Evolutionary conservation across 768 basidiomycete genomes (phyloP).

Genomic region (Paxillus ammoniavirescens): DNA sequence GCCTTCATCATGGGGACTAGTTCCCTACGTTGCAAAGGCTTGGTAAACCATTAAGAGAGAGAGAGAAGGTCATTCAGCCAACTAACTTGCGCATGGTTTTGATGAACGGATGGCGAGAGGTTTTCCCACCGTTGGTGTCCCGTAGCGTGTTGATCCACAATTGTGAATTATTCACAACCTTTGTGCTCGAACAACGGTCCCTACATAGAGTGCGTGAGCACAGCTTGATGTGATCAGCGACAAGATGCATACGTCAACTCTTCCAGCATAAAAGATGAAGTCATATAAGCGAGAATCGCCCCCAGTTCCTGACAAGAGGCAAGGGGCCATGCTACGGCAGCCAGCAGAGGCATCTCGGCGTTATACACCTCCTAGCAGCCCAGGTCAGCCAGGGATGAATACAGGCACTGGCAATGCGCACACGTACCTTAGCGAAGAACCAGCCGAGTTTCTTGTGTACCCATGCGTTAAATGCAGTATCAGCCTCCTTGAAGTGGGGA

Average conservation of each 20-base stretch:
- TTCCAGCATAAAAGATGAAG: slow-evolving; percentile 30
- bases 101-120: slow-evolving; percentile 22
- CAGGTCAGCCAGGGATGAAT: background rate
- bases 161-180: slow-evolving; percentile 13
- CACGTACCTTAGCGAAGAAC: slow-evolving; percentile 21
- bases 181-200: slow-evolving; percentile 24
- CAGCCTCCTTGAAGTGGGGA: slow-evolving; percentile 21
- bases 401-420: background rate
- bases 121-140: slow-evolving; percentile 15
- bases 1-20: slow-evolving; percentile 23
- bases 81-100: slow-evolving; percentile 25
- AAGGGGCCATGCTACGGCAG: slow-evolving; percentile 22
- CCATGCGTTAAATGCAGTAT: slow-evolving; percentile 22
- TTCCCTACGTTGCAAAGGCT: slow-evolving; percentile 12
- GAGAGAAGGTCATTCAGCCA: no score
- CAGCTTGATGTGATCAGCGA: background rate
- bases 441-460: slow-evolving; percentile 21
- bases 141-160: slow-evolving; percentile 24
- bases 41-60: background rate
- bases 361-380: slow-evolving; percentile 24
- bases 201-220: slow-evolving; percentile 9
- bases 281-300: slow-evolving; percentile 29
- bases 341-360: slow-evolving; percentile 25
- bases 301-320: slow-evolving; percentile 20
- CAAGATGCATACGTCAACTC: slow-evolving; percentile 23